A percentile compares a stretch with the other conserved stretches of the same genome.
These are phyloP conservation scores for Fraxinus angustifolia DNA, from an alignment of 305 asterid species.

Conservation along the genomic window DNA sequence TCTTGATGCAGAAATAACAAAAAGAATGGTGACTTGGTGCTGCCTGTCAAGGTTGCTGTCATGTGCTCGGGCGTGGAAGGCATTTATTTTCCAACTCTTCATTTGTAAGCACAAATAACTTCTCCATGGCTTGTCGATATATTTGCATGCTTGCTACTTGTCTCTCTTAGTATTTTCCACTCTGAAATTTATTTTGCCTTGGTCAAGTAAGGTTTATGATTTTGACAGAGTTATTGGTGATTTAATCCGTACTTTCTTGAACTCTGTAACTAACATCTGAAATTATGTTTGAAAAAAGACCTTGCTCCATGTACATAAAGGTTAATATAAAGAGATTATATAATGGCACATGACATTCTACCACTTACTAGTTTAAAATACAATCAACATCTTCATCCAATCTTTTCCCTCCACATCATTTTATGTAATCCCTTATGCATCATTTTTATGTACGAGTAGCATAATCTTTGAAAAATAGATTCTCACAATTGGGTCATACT, in stretches of 20 bases:
- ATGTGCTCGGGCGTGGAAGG: conserved; percentile 91
- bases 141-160: background rate
- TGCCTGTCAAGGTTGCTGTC: conserved; percentile 80
- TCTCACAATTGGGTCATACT: background rate
- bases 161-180: background rate
- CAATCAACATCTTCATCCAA: background rate
- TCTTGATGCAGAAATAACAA: conserved; percentile 56
- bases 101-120: conserved; percentile 58
- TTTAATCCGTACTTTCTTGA: background rate
- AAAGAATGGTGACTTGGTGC: conserved; percentile 44
- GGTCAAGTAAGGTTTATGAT: background rate
- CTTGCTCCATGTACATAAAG: background rate
- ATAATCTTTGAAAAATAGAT: background rate
- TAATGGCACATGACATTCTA: background rate
- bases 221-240: background rate
- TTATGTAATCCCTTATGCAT: background rate
- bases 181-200: background rate
- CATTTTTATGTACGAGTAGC: background rate
- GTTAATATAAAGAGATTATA: background rate
- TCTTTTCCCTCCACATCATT: background rate
- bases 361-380: too few relatives aligned
- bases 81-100: conserved; percentile 88
- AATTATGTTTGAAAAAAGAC: background rate
- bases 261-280: background rate
- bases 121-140: background rate